phyloP scores from a whole-genome alignment of 192 early-diverging fungal species.

The Borealophlyctis nickersoniae region DNA sequence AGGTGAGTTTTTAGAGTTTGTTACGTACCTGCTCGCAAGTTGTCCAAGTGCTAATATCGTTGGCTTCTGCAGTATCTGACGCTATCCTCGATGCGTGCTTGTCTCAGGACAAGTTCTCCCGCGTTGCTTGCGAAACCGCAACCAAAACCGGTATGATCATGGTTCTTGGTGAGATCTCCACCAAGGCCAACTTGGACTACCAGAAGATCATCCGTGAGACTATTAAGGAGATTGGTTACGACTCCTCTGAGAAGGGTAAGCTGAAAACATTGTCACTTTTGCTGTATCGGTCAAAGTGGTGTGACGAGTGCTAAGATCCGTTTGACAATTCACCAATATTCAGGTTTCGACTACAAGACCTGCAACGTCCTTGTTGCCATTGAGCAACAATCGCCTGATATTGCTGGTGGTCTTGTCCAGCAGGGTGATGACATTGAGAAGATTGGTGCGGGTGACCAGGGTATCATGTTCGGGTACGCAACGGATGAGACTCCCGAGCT shows the following conservation, averaged over 20 bases:
- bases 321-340: no score
- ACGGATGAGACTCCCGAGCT: conserved; percentile 98
- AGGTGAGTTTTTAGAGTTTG: conserved; percentile 31
- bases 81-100: conserved; percentile 96
- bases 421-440: conserved; percentile 87
- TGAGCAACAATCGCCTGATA: conserved; percentile 99
- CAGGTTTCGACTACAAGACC: conserved; percentile 99
- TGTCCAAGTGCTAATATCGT: no score
- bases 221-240: conserved; percentile 98
- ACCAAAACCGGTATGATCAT: conserved; percentile 99
- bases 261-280: not conserved
- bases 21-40: no score
- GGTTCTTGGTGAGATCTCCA: conserved; percentile 99
- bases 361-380: conserved; percentile 99
- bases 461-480: conserved; percentile 84
- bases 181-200: conserved; percentile 96
- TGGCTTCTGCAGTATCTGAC: conserved; percentile 61
- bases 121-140: conserved; percentile 99
- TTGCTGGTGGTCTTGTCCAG: conserved; percentile 96
- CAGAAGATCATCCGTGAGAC: conserved; percentile 99
- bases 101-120: conserved; percentile 90
- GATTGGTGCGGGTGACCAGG: conserved; percentile 99
- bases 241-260: conserved; percentile 90
- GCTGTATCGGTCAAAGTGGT: not conserved
- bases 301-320: no score